Conservation (phyloP, 208 protist genomes). For the Crithidia brevicula region DNA sequence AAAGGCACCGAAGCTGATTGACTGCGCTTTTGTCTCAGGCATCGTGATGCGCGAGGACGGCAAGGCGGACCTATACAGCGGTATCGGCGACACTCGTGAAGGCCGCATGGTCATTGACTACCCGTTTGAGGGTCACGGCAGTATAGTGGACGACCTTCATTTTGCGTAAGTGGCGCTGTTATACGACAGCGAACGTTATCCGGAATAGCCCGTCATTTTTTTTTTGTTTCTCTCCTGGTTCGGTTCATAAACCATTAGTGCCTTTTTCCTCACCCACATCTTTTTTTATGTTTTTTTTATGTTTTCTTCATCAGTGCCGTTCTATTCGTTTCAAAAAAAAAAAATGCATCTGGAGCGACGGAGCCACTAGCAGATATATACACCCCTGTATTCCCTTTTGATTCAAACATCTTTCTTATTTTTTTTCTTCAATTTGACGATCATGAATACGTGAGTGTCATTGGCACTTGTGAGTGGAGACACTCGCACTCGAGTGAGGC, state of each 20-base stretch:
- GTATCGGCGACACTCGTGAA: slow-evolving; percentile 63
- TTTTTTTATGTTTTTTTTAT: slow-evolving; percentile 7
- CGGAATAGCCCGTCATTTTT: slow-evolving; percentile 1
- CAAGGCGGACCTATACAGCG: slow-evolving; percentile 75
- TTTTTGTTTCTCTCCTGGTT: slow-evolving; percentile 3
- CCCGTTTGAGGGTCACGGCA: slow-evolving; percentile 67
- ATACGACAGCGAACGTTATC: neutral
- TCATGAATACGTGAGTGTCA: neutral
- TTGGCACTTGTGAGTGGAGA: neutral
- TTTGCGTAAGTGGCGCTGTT: slow-evolving; percentile 30
- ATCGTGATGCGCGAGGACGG: slow-evolving; percentile 72
- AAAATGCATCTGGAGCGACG: slow-evolving; percentile 12
- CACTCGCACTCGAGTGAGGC: neutral
- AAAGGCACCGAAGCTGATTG: slow-evolving; percentile 58
- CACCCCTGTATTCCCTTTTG: neutral
- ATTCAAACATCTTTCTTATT: neutral
- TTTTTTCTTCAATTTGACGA: neutral
- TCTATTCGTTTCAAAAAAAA: slow-evolving; percentile 19
- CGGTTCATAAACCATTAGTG: neutral
- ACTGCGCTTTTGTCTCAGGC: slow-evolving; percentile 68
- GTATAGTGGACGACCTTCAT: slow-evolving; percentile 46
- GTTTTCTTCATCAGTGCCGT: slow-evolving; percentile 18
- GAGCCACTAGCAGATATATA: slow-evolving; percentile 18
- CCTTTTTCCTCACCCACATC: slow-evolving; percentile 7
- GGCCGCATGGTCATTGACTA: slow-evolving; percentile 74